Conservation (phyloP, 148 eudicot species). For the Suaeda aralocaspica region DNA sequence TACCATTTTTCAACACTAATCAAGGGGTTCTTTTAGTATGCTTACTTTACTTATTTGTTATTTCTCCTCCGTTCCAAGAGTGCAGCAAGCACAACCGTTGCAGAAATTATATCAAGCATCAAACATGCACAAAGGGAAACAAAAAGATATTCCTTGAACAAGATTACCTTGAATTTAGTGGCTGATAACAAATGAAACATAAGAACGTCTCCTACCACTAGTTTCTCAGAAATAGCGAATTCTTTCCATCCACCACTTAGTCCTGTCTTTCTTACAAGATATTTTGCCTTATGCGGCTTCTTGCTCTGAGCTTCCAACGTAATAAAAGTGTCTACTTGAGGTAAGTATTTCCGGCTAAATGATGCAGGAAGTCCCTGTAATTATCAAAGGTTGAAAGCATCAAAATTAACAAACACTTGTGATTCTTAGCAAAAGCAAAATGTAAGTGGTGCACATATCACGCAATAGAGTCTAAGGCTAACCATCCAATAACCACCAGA, state of each 20-base stretch:
- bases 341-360: conserved; percentile 42
- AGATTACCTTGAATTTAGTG: conserved; percentile 46
- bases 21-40: neutral
- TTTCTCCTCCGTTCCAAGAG: neutral
- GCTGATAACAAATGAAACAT: conserved; percentile 48
- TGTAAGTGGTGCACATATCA: neutral
- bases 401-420: neutral
- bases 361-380: conserved; percentile 46
- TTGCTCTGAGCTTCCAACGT: conserved; percentile 50
- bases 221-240: conserved; percentile 46
- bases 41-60: neutral
- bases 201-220: conserved; percentile 53
- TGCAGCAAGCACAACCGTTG: neutral
- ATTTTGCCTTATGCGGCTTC: conserved; percentile 34
- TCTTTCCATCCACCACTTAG: conserved; percentile 69
- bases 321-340: conserved; percentile 32
- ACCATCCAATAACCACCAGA: conserved; percentile 22
- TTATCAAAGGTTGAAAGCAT: neutral
- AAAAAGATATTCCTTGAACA: neutral
- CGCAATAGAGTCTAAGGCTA: conserved; percentile 1
- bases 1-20: too few species aligned
- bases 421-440: neutral
- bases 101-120: neutral
- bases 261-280: conserved; percentile 35
- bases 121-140: neutral